Percentiles rank a stretch among this genome's conserved stretches.
Conservation (phyloP, 176 grass and related monocot species). For the Rhynchospora pubera region DNA sequence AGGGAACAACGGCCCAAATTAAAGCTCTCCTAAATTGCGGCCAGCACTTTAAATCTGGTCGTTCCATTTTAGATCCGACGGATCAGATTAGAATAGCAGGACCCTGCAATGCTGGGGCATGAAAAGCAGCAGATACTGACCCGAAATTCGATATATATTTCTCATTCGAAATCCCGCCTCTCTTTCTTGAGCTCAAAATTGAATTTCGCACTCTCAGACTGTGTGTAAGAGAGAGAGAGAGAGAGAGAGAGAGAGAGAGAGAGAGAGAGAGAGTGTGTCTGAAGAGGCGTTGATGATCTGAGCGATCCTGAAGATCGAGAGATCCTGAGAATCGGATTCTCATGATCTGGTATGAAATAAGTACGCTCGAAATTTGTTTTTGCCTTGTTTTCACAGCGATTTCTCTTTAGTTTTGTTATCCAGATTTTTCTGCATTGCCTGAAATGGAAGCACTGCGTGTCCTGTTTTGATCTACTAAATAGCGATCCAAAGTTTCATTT, state of each 20-base stretch:
- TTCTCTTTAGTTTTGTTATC: background rate
- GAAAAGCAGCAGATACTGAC: background rate
- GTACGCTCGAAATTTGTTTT: background rate
- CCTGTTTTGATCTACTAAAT: background rate
- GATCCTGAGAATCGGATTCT: background rate
- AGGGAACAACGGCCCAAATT: too few species aligned
- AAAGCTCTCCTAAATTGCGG: too few species aligned
- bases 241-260: too few species aligned
- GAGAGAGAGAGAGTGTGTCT: background rate
- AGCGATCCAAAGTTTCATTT: background rate
- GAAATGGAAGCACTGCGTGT: background rate
- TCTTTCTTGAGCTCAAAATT: background rate
- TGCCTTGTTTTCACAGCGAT: background rate
- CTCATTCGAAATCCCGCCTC: background rate
- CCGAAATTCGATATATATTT: background rate
- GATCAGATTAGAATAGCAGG: background rate
- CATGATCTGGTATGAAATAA: background rate
- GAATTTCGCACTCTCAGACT: background rate
- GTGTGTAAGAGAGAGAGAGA: too few species aligned
- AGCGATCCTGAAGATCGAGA: too few species aligned
- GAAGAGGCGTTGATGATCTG: background rate
- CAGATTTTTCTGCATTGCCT: background rate
- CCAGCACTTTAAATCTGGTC: background rate
- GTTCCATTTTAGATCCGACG: background rate
- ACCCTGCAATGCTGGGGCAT: background rate